Base-by-base conservation (phyloP, 805 yeast species). In the Saturnispora quitensis region DNA sequence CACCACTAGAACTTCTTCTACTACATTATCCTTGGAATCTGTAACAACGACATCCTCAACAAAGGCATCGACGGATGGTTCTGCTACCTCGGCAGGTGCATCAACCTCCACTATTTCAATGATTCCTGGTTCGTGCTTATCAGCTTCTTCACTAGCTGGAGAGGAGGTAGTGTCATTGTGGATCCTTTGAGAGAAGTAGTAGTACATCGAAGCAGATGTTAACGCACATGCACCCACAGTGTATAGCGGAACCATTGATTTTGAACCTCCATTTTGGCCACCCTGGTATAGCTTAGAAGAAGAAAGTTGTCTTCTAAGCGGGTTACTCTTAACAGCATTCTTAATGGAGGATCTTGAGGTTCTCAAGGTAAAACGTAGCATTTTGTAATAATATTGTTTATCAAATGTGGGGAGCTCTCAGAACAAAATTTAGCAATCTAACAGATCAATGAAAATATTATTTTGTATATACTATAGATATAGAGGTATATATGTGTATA, bases 211-310 rank as follows among this genome's bases (percentile, higher is more conserved):
- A 25, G 44, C 51, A 10, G 59, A 55, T 6, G 58, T 53, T 7
- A 53, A 8, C 18, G 59, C 59, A 48, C 56, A 55, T 24, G 60
- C 55, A 9, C 55, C 38, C 8, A 56, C 51, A 5, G 57, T 50
- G 31, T 47, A 31, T 2, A 47, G 40, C n/a, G 56, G 55, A 27
- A 53, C 48, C 25, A 38, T 40, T 10, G 27, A 48, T 3, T 20
- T 51, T 15, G 47, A 12, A n/a, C 20, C 24, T 31, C 33, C 22
- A 2, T 17, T 17, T 24, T 46, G 25, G 3, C 22, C 15, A 9
- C 22, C 15, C 34, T 40, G 45, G 18, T 20, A 18, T 5, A 48
- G 7, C 6, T 34, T 35, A 4, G 48, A 12, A 12, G 45, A 40
- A 13, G 47, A 24, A 2, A 43, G 7, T 22, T 45, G 33, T 49